Conservation (phyloP, 352 stramenopile species). For the Globisporangium echinulatum region DNA sequence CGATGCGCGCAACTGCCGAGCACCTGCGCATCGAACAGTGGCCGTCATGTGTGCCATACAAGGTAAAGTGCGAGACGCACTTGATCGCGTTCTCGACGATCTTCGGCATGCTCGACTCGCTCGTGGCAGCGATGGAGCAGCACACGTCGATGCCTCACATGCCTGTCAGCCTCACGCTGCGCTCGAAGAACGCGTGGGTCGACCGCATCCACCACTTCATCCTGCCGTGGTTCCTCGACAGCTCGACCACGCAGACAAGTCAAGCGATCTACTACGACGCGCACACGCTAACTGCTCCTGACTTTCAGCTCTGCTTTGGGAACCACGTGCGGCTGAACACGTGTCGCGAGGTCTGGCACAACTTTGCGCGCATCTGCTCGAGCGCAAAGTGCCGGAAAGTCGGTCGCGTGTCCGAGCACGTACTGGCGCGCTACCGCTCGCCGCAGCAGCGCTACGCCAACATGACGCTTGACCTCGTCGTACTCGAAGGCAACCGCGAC, state of each 20-base stretch:
- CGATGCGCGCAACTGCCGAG: conserved; percentile 3
- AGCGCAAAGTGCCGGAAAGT: background rate
- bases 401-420: conserved; percentile 4
- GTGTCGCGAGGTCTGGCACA: conserved; percentile 8
- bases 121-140: background rate
- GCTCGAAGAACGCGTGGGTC: conserved; percentile 5
- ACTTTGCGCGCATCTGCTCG: conserved; percentile 1
- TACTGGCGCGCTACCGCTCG: background rate
- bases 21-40: conserved; percentile 2
- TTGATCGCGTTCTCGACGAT: background rate
- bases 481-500: conserved; percentile 2
- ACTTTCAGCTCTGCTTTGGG: conserved; percentile 2
- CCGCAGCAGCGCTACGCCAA: background rate
- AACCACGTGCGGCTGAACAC: background rate
- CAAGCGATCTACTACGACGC: conserved; percentile 15
- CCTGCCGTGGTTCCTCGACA: conserved; percentile 19
- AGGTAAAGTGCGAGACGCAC: background rate
- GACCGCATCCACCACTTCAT: conserved; percentile 18
- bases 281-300: background rate
- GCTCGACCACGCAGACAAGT: conserved; percentile 3
- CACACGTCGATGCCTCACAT: background rate
- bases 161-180: conserved; percentile 1
- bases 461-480: conserved; percentile 4
- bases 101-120: conserved; percentile 6
- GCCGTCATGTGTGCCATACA: conserved; percentile 6